Conservation (phyloP, 495 filamentous ascomycete species). For the Xylaria longipes region DNA sequence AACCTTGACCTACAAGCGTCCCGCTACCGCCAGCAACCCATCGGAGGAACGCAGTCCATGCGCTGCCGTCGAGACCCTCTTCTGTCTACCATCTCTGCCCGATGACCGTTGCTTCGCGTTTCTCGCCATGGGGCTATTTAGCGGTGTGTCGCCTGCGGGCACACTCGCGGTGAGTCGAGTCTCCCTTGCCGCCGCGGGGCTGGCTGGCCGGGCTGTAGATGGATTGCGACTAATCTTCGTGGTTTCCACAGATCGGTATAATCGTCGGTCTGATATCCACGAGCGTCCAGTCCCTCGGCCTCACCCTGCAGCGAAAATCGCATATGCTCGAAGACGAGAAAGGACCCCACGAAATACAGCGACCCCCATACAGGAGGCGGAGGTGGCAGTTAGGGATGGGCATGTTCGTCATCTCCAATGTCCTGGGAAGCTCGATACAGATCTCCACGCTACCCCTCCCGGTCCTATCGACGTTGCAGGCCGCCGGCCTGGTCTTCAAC, state of each 20-base stretch:
- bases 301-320: constrained; percentile 98
- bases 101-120: constrained; percentile 34
- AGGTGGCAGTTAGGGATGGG: constrained; percentile 98
- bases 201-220: constrained; percentile 26
- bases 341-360: constrained; percentile 73
- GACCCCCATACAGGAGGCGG: constrained; percentile 88
- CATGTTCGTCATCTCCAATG: constrained; percentile 94
- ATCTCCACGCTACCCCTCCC: constrained; percentile 96
- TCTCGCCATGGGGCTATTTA: constrained; percentile 72
- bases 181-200: constrained; percentile 1
- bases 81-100: constrained; percentile 34
- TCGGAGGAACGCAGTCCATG: constrained; percentile 29
- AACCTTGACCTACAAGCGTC: background rate
- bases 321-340: constrained; percentile 98
- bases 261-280: constrained; percentile 92
- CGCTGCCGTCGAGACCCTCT: constrained; percentile 28
- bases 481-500: constrained; percentile 97
- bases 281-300: constrained; percentile 89
- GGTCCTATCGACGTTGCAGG: constrained; percentile 93
- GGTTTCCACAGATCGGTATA: constrained; percentile 74
- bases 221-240: constrained; percentile 26
- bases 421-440: constrained; percentile 94
- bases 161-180: constrained; percentile 76
- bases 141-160: constrained; percentile 82
- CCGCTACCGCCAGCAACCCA: too few relatives aligned